Conservation (phyloP, 2,329 filamentous ascomycete genomes). For the Neonectria faginata region DNA sequence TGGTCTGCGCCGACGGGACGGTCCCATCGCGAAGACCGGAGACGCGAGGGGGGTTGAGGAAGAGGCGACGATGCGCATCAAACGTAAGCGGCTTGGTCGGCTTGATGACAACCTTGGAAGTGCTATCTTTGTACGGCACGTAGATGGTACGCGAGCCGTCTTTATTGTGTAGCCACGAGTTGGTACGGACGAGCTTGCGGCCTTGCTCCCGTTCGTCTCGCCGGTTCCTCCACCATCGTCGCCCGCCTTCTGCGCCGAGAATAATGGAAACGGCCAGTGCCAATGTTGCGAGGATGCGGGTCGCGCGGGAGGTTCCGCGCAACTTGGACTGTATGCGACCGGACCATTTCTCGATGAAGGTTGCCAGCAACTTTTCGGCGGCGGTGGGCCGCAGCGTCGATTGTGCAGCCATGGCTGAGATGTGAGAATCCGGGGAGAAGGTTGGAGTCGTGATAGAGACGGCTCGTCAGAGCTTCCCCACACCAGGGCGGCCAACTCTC, state of each 20-base stretch:
- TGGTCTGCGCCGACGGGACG: slow-evolving; percentile 89
- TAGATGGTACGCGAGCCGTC: slow-evolving; percentile 96
- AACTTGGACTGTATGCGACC: slow-evolving; percentile 65
- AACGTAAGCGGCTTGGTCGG: slow-evolving; percentile 94
- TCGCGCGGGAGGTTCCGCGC: slow-evolving; percentile 74
- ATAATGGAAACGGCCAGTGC: slow-evolving; percentile 83
- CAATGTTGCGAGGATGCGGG: slow-evolving; percentile 80
- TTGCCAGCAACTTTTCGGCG: slow-evolving; percentile 74
- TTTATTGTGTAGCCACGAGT: slow-evolving; percentile 93
- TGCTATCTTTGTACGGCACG: slow-evolving; percentile 89
- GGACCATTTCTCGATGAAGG: slow-evolving; percentile 71
- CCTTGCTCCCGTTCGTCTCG: slow-evolving; percentile 86
- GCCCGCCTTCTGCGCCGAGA: slow-evolving; percentile 80
- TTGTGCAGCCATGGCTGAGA: slow-evolving; percentile 79
- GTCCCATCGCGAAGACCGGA: slow-evolving; percentile 79
- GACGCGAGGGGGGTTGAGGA: slow-evolving; percentile 88
- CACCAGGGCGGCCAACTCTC: slow-evolving; percentile 34
- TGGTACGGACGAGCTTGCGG: slow-evolving; percentile 83
- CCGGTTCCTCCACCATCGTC: slow-evolving; percentile 78
- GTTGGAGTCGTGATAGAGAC: slow-evolving; percentile 28
- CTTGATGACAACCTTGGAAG: slow-evolving; percentile 90
- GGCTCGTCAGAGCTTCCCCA: slow-evolving; percentile 39
- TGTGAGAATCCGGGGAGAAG: slow-evolving; percentile 4
- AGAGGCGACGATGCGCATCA: slow-evolving; percentile 92
- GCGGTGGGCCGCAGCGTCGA: slow-evolving; percentile 80